Conservation (phyloP, 768 basidiomycete genomes). For the Suillus subluteus region DNA sequence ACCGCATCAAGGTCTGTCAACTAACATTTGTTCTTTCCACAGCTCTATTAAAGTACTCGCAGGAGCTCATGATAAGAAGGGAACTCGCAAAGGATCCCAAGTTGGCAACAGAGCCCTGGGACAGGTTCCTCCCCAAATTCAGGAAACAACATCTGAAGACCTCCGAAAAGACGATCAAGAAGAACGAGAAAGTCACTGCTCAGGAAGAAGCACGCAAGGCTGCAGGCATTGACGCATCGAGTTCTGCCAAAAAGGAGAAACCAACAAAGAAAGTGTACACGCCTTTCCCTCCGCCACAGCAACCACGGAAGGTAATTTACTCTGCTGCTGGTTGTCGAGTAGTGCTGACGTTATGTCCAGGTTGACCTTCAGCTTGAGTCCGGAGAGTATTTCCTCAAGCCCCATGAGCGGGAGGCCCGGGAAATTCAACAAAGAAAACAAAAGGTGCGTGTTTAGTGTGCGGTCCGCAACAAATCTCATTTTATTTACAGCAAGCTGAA, state of each 20-base stretch:
- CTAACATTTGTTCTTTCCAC: constrained; percentile 4
- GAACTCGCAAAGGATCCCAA: constrained; percentile 99
- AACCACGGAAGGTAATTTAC: constrained; percentile 80
- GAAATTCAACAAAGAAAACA: constrained; percentile 74
- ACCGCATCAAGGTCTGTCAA: constrained; percentile 85
- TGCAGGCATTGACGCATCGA: constrained; percentile 59
- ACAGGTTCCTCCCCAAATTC: constrained; percentile 96
- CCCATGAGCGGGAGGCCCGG: constrained; percentile 79
- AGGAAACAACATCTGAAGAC: constrained; percentile 91
- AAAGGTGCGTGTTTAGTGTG: constrained; percentile 43
- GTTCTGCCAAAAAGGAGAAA: constrained; percentile 45
- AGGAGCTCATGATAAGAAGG: constrained; percentile 98
- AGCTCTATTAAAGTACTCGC: constrained; percentile 5
- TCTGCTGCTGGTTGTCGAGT: constrained; percentile 9
- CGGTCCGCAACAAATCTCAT: background rate
- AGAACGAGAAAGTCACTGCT: constrained; percentile 70
- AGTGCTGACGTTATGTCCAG: constrained; percentile 37
- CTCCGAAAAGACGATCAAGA: constrained; percentile 90
- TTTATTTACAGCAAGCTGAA: constrained; percentile 70
- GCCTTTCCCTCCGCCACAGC: constrained; percentile 97
- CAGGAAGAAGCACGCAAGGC: constrained; percentile 67
- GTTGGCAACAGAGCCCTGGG: constrained; percentile 92
- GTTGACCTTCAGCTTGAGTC: constrained; percentile 94
- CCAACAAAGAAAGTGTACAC: constrained; percentile 90
- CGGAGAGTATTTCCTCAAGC: constrained; percentile 98